Base-by-base conservation (phyloP, 768 basidiomycete species). In the Lentinula sp. region DNA sequence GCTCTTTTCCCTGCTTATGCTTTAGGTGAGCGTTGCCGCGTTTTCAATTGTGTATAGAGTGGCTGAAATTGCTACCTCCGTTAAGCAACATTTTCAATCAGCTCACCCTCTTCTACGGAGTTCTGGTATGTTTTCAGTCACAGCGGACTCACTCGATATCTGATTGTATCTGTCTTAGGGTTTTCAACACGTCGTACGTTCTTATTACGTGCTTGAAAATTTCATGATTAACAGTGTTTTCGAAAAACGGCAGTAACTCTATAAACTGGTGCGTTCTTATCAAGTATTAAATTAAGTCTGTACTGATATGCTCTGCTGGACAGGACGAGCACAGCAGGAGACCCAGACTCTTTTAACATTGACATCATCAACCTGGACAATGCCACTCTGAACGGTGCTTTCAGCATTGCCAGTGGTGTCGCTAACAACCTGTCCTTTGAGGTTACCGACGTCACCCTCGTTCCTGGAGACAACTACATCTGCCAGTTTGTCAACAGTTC, bases 1-100 rank as follows among this genome's bases (percentile, higher is more conserved):
- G 55, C 55, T 56, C 55, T 56, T 56, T 56, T 56, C 21, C 55
- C 55, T 42, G 55, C 55, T 42, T 56, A 43, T 32, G 55, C 40
- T 2, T 56, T 43, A 10, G 55, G 55, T 56, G 23, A 18, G 55
- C 40, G 21, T 8, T 39, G 23, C 16, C 40, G 16, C 18, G 8
- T 21, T 42, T 42, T n/a, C n/a, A 21, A 35, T 31, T 56, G n/a
- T 3, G 8, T 18, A 40, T 42, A 7, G 37, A 8, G 9, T 43
- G 16, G 18, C 18, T 46, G n/a, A 21, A 28, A 43, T 15, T 43
- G 40, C 13, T 56, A 42, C 15, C 28, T 28, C 40, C 55, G 40
- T 45, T 40, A 43, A 56, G 55, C 55, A 40, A 56, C 55, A 5
- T 16, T 56, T 16, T 56, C 55, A 32, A 56, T 56, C 55, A 21